These are phyloP conservation scores for Zygosaccharomyces kombuchaensis DNA, from an alignment of 805 yeast species.

Conservation along the genomic window DNA sequence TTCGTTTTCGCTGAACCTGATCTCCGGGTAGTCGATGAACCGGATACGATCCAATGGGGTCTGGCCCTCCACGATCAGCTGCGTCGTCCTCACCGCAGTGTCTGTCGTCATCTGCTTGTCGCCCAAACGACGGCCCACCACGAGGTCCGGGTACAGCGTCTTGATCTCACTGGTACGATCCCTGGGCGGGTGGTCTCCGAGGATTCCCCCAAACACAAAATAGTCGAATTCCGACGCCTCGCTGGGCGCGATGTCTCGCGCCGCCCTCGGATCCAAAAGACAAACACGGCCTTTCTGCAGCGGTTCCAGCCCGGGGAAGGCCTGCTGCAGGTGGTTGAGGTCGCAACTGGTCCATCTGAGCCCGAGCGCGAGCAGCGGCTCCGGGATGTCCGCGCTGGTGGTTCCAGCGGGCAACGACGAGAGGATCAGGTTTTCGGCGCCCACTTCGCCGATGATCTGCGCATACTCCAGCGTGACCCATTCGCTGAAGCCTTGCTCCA, in stretches of 20 bases:
- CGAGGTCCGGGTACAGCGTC: constrained; percentile 58
- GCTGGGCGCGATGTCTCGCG: constrained; percentile 62
- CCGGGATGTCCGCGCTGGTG: constrained; percentile 60
- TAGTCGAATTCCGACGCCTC: constrained; percentile 70
- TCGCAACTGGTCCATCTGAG: constrained; percentile 81
- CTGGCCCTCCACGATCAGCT: constrained; percentile 61
- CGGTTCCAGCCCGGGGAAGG: constrained; percentile 43
- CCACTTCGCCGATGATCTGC: constrained; percentile 79
- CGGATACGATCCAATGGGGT: constrained; percentile 64
- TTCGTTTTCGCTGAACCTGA: constrained; percentile 80
- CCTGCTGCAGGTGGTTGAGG: constrained; percentile 43
- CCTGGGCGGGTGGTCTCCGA: constrained; percentile 88
- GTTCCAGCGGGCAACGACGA: constrained; percentile 71
- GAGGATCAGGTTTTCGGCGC: constrained; percentile 65
- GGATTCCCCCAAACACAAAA: constrained; percentile 93
- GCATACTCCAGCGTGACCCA: constrained; percentile 91
- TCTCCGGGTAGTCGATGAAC: constrained; percentile 91
- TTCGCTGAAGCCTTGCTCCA: constrained; percentile 95
- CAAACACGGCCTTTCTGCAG: constrained; percentile 54
- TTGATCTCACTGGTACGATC: constrained; percentile 91
- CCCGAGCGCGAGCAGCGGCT: constrained; percentile 52
- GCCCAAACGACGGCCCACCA: constrained; percentile 84
- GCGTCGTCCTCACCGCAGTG: constrained; percentile 92
- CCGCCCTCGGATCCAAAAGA: constrained; percentile 85
- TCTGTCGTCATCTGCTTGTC: constrained; percentile 94